Conservation (phyloP, 2,329 filamentous ascomycete species). For the Rhinocladiella similis region DNA sequence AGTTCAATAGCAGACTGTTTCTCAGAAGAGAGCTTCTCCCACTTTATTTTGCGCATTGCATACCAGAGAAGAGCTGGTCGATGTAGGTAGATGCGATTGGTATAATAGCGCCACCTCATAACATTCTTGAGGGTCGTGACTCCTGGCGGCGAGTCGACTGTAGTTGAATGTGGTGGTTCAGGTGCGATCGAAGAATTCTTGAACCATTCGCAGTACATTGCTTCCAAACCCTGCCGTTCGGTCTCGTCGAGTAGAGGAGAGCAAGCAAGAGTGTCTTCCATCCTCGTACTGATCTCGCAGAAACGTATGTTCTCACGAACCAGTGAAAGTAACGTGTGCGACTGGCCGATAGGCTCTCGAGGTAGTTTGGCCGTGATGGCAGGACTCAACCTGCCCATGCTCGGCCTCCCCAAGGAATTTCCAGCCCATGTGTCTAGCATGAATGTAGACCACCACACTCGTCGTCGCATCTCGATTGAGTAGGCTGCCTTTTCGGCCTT, state of each 20-base stretch:
- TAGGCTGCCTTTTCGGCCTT: conserved; percentile 50
- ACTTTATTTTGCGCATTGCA: conserved; percentile 54
- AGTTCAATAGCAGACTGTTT: conserved; percentile 68
- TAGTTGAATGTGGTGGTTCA: conserved; percentile 63
- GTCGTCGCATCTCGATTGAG: conserved; percentile 61
- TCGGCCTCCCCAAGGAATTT: conserved; percentile 69
- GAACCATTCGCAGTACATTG: conserved; percentile 71
- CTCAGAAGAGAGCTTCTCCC: conserved; percentile 55
- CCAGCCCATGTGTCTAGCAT: conserved; percentile 74
- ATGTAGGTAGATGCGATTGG: conserved; percentile 73
- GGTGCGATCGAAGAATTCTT: conserved; percentile 59
- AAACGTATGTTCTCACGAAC: conserved; percentile 72
- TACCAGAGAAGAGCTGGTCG: conserved; percentile 70
- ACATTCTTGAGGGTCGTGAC: conserved; percentile 41
- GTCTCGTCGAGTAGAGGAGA: conserved; percentile 66
- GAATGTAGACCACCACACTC: conserved; percentile 75
- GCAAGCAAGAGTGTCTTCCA: conserved; percentile 73
- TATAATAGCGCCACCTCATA: conserved; percentile 82
- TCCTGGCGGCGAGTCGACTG: conserved; percentile 15
- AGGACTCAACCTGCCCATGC: conserved; percentile 65
- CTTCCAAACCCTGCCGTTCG: conserved; percentile 67
- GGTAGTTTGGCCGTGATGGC: conserved; percentile 68
- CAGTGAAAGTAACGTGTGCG: conserved; percentile 11
- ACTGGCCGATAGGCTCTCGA: conserved; percentile 49
- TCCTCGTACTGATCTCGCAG: conserved; percentile 74